These are phyloP conservation scores for Whalleya microplaca DNA, from an alignment of 2,329 filamentous ascomycete species.

Conservation along the genomic window DNA sequence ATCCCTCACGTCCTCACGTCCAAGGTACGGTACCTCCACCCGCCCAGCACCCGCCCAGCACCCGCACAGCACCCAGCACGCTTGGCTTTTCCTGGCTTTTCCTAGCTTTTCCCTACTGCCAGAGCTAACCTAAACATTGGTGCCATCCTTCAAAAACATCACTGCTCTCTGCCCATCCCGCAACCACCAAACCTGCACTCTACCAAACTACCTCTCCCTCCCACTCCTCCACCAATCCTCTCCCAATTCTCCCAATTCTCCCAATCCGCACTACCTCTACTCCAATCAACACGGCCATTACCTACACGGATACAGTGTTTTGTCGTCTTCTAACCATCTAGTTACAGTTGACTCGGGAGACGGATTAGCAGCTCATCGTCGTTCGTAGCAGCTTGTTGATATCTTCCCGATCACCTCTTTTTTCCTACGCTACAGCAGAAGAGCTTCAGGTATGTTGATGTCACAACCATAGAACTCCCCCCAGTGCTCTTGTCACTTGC, in stretches of 20 bases:
- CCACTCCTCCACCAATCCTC: slow-evolving; percentile 5
- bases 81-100: slow-evolving; percentile 14
- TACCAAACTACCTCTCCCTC: slow-evolving; percentile 3
- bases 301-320: slow-evolving; percentile 4
- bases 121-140: slow-evolving; percentile 30
- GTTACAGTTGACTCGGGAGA: slow-evolving; percentile 1
- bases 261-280: slow-evolving; percentile 11
- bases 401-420: slow-evolving; percentile 17
- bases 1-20: slow-evolving; percentile 26
- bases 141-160: slow-evolving; percentile 33
- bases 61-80: slow-evolving; percentile 6
- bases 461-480: too few species aligned
- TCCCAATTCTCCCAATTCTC: too few species aligned
- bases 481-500: too few species aligned
- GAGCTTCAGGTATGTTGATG: slow-evolving; percentile 18
- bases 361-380: slow-evolving; percentile 14
- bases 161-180: slow-evolving; percentile 24
- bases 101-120: too few species aligned
- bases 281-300: slow-evolving; percentile 4
- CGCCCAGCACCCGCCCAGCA: too few species aligned
- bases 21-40: slow-evolving; percentile 29
- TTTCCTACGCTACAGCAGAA: slow-evolving; percentile 10
- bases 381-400: slow-evolving; percentile 30
- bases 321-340: slow-evolving; percentile 7
- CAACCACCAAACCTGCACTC: slow-evolving; percentile 20